Evolutionary conservation across 176 grass and related monocot species (phyloP).

Genomic region (Cenchrus americanus): DNA sequence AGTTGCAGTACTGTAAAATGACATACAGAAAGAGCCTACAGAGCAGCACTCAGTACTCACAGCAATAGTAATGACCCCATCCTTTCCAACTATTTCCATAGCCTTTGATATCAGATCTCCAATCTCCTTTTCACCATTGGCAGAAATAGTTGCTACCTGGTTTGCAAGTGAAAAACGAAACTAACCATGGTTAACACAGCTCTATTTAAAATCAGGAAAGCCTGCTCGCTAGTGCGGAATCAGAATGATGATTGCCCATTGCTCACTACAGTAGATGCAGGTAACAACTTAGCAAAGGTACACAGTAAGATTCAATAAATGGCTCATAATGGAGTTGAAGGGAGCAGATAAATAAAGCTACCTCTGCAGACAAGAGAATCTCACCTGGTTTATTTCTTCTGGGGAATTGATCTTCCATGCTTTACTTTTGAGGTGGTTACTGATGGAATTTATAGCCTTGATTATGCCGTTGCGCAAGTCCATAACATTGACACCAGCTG

Average conservation of each 20-base stretch:
- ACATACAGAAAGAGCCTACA: constrained; percentile 2
- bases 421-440: constrained; percentile 72
- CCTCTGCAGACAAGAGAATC: neutral
- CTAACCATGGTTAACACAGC: neutral
- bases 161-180: constrained; percentile 41
- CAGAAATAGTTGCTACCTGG: constrained; percentile 95
- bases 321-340: neutral
- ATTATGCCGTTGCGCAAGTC: constrained; percentile 85
- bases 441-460: constrained; percentile 76
- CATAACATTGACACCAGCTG: constrained; percentile 88
- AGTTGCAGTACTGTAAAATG: constrained; percentile 4
- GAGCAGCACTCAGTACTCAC: constrained; percentile 59
- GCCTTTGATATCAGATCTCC: constrained; percentile 88
- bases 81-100: constrained; percentile 94
- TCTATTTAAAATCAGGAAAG: constrained; percentile 20
- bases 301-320: constrained; percentile 29
- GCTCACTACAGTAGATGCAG: neutral
- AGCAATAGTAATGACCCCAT: constrained; percentile 86
- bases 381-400: constrained; percentile 92
- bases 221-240: neutral
- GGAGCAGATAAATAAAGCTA: constrained; percentile 7
- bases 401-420: constrained; percentile 82
- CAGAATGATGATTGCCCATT: neutral
- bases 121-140: constrained; percentile 95
- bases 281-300: constrained; percentile 28